These are phyloP conservation scores for Mucor sp. DNA, from an alignment of 371 early-diverging fungal species.

Conservation along the genomic window DNA sequence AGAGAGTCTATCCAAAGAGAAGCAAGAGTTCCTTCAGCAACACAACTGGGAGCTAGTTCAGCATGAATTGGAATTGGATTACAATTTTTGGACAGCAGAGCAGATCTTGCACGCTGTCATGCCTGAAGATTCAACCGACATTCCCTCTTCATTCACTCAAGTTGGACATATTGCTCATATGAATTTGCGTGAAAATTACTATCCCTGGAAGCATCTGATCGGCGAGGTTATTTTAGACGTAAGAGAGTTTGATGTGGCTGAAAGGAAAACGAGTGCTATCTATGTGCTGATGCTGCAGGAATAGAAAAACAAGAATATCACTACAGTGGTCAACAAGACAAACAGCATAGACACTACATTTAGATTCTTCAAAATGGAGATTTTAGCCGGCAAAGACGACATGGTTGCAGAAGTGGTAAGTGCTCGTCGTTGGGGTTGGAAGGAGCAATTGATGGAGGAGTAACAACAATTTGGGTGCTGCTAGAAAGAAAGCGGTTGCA, in stretches of 20 bases:
- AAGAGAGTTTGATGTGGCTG: constrained; percentile 21
- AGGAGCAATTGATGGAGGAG: not conserved
- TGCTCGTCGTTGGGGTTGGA: not conserved
- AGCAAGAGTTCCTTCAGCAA: constrained; percentile 48
- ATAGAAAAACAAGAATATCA: constrained; percentile 88
- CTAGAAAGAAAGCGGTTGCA: constrained; percentile 90
- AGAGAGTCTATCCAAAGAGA: constrained; percentile 48
- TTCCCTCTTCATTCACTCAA: constrained; percentile 91
- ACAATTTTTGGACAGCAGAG: constrained; percentile 85
- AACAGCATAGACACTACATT: constrained; percentile 95
- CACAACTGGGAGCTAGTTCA: constrained; percentile 50
- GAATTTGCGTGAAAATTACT: constrained; percentile 89
- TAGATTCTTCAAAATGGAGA: constrained; percentile 96
- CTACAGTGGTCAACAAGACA: constrained; percentile 95
- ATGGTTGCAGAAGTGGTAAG: constrained; percentile 86
- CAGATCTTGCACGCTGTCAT: constrained; percentile 90
- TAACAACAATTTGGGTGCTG: not conserved
- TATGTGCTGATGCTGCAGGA: not conserved
- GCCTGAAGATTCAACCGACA: constrained; percentile 77
- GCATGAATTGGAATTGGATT: constrained; percentile 64
- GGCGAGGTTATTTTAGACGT: constrained; percentile 95
- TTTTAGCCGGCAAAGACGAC: constrained; percentile 88
- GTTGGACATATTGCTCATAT: constrained; percentile 95
- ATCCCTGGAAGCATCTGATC: constrained; percentile 89
- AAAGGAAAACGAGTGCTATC: not conserved